Percentiles rank a stretch among this genome's conserved stretches.
Conservation (phyloP, 2,329 filamentous ascomycete genomes). For the Nemania serpens region DNA sequence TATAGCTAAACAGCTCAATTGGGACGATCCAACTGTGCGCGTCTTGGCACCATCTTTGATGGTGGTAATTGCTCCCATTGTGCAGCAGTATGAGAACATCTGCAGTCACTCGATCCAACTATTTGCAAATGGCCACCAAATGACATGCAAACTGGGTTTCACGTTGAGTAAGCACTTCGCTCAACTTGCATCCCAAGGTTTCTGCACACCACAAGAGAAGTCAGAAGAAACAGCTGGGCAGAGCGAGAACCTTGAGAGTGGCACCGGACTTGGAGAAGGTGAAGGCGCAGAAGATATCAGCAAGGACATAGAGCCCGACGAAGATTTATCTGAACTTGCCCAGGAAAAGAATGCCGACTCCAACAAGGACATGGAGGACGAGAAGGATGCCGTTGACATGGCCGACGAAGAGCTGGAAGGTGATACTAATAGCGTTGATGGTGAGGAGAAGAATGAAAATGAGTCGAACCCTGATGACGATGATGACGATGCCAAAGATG, state of each 20-base stretch:
- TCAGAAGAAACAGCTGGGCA: constrained; percentile 71
- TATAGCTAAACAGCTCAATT: constrained; percentile 42
- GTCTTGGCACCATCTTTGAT: constrained; percentile 61
- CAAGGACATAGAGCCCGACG: constrained; percentile 92
- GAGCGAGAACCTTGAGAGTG: constrained; percentile 81
- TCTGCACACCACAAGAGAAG: constrained; percentile 87
- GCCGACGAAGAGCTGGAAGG: constrained; percentile 91
- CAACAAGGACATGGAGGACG: constrained; percentile 71
- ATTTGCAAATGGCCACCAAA: constrained; percentile 68
- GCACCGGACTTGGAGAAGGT: constrained; percentile 92
- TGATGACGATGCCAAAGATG: constrained; percentile 68
- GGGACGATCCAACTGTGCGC: constrained; percentile 48
- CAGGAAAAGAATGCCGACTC: constrained; percentile 76
- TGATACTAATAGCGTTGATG: constrained; percentile 70
- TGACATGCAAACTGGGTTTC: constrained; percentile 75
- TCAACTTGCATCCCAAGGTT: constrained; percentile 81
- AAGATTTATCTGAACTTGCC: constrained; percentile 89
- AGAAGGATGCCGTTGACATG: constrained; percentile 89
- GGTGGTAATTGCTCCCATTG: constrained; percentile 68
- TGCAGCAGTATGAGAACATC: constrained; percentile 72
- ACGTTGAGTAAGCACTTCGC: constrained; percentile 77
- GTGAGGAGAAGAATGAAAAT: constrained; percentile 63
- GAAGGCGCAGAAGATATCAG: constrained; percentile 97
- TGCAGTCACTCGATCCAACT: constrained; percentile 62
- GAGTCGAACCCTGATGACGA: constrained; percentile 66